These are phyloP conservation scores for Picea glauca DNA, from an alignment of 75 land plant species.

Conservation along the genomic window DNA sequence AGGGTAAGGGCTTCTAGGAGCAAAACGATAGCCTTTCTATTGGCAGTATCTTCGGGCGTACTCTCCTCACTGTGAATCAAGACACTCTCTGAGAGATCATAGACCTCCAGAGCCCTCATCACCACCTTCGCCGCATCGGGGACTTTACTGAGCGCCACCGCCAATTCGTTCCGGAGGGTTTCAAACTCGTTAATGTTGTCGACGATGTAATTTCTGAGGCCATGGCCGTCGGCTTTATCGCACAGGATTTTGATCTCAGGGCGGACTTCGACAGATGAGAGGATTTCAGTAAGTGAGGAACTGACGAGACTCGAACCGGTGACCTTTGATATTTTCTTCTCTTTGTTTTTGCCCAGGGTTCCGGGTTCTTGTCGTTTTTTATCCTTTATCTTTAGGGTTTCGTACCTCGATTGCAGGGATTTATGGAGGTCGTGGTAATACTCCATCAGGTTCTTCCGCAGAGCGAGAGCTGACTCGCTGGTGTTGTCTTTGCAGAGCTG, in stretches of 20 bases:
- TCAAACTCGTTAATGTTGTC: not conserved
- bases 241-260: not conserved
- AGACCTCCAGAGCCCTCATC: not conserved
- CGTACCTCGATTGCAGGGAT: no score
- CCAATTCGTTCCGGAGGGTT: not conserved
- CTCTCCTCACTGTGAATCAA: not conserved
- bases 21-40: conserved; percentile 6
- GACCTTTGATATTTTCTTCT: no score
- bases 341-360: no score
- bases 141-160: not conserved
- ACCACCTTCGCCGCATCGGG: not conserved
- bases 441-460: no score
- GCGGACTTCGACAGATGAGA: not conserved
- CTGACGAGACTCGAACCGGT: no score
- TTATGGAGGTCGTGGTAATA: no score
- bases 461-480: not conserved
- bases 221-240: no score
- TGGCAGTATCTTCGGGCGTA: conserved; percentile 2
- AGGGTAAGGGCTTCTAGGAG: no score
- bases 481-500: not conserved
- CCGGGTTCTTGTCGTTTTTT: no score
- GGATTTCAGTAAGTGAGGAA: not conserved
- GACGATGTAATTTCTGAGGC: not conserved
- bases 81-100: not conserved
- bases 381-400: no score